phyloP scores from a whole-genome alignment of 169 alveolate species.

The Plasmodium relictum region DNA sequence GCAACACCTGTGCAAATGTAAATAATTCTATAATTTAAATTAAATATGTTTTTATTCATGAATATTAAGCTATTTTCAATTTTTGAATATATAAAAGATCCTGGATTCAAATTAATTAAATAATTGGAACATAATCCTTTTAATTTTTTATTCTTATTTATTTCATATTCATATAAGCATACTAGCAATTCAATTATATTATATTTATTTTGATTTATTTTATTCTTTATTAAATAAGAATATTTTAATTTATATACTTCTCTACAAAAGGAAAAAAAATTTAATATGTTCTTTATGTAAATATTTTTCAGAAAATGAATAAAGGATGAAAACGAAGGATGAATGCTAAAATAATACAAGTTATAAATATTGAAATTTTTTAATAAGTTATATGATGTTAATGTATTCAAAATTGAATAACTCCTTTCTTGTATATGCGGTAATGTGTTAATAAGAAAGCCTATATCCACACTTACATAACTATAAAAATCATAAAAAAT shows the following conservation, averaged over 20 bases:
- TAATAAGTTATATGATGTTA: not conserved
- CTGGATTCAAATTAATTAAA: slow-evolving; percentile 47
- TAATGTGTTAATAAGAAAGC: slow-evolving; percentile 57
- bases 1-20: slow-evolving; percentile 66
- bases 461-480: slow-evolving; percentile 38
- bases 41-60: slow-evolving; percentile 50
- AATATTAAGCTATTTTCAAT: slow-evolving; percentile 47
- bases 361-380: slow-evolving; percentile 32
- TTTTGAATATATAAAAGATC: slow-evolving; percentile 35
- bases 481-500: slow-evolving; percentile 49
- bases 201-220: not conserved
- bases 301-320: slow-evolving; percentile 7
- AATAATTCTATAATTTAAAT: slow-evolving; percentile 50
- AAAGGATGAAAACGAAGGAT: slow-evolving; percentile 10
- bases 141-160: slow-evolving; percentile 56
- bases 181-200: slow-evolving; percentile 54
- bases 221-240: not conserved
- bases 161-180: slow-evolving; percentile 35
- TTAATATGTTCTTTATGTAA: slow-evolving; percentile 9
- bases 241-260: slow-evolving; percentile 8
- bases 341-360: slow-evolving; percentile 7
- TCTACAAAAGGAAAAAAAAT: slow-evolving; percentile 4
- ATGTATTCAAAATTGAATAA: slow-evolving; percentile 52
- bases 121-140: slow-evolving; percentile 65
- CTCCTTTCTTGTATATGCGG: slow-evolving; percentile 51